Evolutionary conservation across 768 basidiomycete species (phyloP), one percentile per base, ranked within the genome.

Genomic region (Termitomyces sp.): DNA sequence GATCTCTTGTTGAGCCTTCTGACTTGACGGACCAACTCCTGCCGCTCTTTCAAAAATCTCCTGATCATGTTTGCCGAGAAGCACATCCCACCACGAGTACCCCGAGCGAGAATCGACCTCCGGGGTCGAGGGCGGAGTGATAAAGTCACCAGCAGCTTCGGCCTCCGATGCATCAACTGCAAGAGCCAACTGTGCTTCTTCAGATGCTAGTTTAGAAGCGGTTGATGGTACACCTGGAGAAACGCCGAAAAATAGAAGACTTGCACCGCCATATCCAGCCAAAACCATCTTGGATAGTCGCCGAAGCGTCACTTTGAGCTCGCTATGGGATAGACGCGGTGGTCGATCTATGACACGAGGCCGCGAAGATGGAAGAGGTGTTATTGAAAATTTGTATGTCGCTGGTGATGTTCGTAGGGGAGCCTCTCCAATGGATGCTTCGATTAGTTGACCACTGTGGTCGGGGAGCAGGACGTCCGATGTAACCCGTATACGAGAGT

Each of bases 31-130:
- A 44, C 62, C 67, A 36, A 65, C 63, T 24, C 72, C 73, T 13
- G 73, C 81, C 56, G 84, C 88, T 30, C 79, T 77, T 68, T 90
- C 83, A 66, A 93, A 90, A 33, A 93, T 92, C 64, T 92, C 89
- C 62, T 85, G 81, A 66, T 93, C 92, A 60, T 92, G 89, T 63
- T 82, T 85, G 6, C 91, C 92, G 35, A 90, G 72, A 5, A 93
- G 70, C 20, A 92, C 80, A 62, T 90, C 83, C 90, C 91, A 93
- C 90, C 90, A 92, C 0, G 88, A 88, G 65, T 86, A 90, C 20
- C 69, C 68, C 36, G 66, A 64, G 36, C n/a, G 51, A 24, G 45
- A 55, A 33, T 56, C 57, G 55, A 51, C 59, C 61, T 51, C 63
- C 33, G 71, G 63, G 13, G 65, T 49, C 2, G 65, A 56, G 1